These are phyloP conservation scores for Trichoderma guizhouense DNA, from an alignment of 2,329 filamentous ascomycete genomes.

Conservation along the genomic window DNA sequence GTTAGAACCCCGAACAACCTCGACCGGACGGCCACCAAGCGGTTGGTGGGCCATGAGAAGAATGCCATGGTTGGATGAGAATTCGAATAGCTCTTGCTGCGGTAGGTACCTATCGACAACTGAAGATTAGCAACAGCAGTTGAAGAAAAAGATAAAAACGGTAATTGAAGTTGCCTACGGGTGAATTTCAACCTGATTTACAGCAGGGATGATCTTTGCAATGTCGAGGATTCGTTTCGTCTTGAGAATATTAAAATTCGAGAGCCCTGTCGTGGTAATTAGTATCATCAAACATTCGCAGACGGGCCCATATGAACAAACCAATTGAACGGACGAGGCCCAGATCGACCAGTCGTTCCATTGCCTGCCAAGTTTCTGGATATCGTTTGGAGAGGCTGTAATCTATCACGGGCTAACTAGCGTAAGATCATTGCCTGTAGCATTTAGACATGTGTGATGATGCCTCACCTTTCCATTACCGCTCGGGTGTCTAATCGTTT, in stretches of 20 bases:
- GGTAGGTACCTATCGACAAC: not conserved
- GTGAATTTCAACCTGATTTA: slow-evolving; percentile 7
- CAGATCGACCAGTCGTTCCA: not conserved
- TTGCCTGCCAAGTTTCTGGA: slow-evolving; percentile 6
- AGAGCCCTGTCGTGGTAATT: not conserved
- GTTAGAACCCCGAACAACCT: not conserved
- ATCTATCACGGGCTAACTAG: not conserved
- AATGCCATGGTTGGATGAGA: not conserved
- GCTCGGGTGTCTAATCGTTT: slow-evolving; percentile 1
- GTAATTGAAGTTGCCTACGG: not conserved
- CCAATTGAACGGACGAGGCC: not conserved
- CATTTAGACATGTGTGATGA: not conserved
- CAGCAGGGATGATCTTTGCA: not conserved
- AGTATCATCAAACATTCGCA: not conserved
- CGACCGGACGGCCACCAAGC: not conserved
- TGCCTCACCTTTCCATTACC: slow-evolving; percentile 3
- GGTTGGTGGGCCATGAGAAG: slow-evolving; percentile 6
- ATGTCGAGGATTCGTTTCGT: not conserved
- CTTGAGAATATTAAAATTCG: slow-evolving; percentile 11
- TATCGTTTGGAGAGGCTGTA: not conserved
- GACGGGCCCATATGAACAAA: not conserved
- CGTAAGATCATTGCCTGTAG: not conserved
- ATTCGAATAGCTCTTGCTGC: not conserved
- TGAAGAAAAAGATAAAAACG: not conserved
- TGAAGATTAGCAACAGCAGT: not conserved